A percentile compares a stretch with the other conserved stretches of the same genome.
Evolutionary conservation across 495 filamentous ascomycete species (phyloP).

Genomic region (Cercophora scortea): DNA sequence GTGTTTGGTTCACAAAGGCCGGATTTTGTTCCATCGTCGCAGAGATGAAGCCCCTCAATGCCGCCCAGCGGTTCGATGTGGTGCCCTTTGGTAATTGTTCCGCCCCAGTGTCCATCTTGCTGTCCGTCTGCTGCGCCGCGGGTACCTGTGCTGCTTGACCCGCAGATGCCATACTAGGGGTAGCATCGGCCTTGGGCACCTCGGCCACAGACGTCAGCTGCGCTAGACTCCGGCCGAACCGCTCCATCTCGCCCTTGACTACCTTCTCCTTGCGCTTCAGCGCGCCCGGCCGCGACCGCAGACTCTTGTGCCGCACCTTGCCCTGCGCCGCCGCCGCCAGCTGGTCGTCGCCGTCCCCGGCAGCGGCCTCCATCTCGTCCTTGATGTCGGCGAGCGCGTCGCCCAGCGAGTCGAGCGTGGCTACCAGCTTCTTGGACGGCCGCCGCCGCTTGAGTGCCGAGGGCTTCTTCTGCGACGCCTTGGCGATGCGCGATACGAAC

Average conservation of each 20-base stretch:
- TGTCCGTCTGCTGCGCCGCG: not conserved
- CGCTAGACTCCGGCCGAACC: slow-evolving; percentile 77
- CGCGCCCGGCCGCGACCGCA: slow-evolving; percentile 68
- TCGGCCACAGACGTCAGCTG: slow-evolving; percentile 41
- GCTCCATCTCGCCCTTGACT: slow-evolving; percentile 67
- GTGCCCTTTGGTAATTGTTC: slow-evolving; percentile 1
- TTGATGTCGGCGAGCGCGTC: slow-evolving; percentile 61
- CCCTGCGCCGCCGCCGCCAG: slow-evolving; percentile 22
- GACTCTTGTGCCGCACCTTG: slow-evolving; percentile 57
- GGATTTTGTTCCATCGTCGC: slow-evolving; percentile 69
- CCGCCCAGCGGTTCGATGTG: slow-evolving; percentile 57
- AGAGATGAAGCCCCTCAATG: slow-evolving; percentile 59
- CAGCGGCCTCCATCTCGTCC: slow-evolving; percentile 25
- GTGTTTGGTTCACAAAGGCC: slow-evolving; percentile 35
- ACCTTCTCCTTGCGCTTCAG: slow-evolving; percentile 75
- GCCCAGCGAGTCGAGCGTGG: slow-evolving; percentile 69
- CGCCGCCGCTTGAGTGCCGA: slow-evolving; percentile 48
- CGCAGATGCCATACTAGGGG: too few relatives aligned
- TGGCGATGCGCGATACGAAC: slow-evolving; percentile 68
- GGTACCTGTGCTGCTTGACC: too few relatives aligned
- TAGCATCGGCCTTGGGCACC: not conserved
- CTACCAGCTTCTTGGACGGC: slow-evolving; percentile 64
- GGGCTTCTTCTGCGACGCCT: slow-evolving; percentile 29
- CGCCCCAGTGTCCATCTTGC: slow-evolving; percentile 5
- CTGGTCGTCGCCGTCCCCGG: slow-evolving; percentile 27